Conservation (phyloP, 2,329 filamentous ascomycete species). For the Boeremia exigua region DNA sequence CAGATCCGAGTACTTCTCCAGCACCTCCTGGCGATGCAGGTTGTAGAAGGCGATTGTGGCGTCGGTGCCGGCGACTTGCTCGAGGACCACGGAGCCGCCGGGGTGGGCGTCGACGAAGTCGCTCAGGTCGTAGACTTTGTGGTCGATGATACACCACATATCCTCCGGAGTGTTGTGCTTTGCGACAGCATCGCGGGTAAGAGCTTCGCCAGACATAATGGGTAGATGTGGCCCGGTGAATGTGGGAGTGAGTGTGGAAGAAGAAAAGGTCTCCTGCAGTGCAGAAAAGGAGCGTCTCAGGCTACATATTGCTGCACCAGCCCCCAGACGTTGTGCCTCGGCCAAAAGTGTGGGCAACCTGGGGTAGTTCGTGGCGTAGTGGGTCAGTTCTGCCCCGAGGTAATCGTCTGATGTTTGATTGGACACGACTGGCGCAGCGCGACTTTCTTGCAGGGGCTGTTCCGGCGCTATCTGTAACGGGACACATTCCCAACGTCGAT, state of each 20-base stretch:
- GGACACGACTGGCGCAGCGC: neutral
- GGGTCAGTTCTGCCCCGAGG: constrained; percentile 24
- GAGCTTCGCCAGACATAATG: constrained; percentile 42
- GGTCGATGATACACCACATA: constrained; percentile 84
- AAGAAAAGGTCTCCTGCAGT: neutral
- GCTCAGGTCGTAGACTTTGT: constrained; percentile 83
- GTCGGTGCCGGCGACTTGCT: constrained; percentile 80
- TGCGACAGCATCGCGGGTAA: constrained; percentile 67
- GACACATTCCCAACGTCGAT: neutral
- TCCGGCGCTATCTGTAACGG: neutral
- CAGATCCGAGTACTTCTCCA: constrained; percentile 77
- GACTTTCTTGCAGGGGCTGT: neutral
- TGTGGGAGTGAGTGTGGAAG: too few relatives aligned
- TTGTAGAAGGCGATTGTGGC: constrained; percentile 89
- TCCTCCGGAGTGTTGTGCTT: constrained; percentile 78
- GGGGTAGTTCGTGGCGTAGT: constrained; percentile 18
- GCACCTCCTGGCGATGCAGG: constrained; percentile 88
- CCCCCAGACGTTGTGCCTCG: constrained; percentile 21
- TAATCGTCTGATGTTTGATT: constrained; percentile 7
- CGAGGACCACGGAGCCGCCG: constrained; percentile 78
- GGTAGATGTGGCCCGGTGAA: neutral
- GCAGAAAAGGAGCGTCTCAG: neutral
- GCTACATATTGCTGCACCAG: constrained; percentile 18
- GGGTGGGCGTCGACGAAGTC: constrained; percentile 88
- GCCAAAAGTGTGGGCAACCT: constrained; percentile 19